Conservation (phyloP, 345 rosid species). For the Atalantia buxifolia region DNA sequence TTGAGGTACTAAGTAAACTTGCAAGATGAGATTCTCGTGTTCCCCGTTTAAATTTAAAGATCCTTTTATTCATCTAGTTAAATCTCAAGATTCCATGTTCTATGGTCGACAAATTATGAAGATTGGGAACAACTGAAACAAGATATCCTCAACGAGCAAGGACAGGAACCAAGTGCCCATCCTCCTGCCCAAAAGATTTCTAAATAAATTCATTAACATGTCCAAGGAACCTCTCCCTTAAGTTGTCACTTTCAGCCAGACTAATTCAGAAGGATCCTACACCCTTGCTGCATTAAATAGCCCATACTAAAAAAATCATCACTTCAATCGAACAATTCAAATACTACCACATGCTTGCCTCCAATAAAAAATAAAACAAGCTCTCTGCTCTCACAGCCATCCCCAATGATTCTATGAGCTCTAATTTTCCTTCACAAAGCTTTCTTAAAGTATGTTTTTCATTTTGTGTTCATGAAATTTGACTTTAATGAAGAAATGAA, state of each 20-base stretch:
- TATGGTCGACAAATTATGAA: not conserved
- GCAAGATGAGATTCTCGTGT: not conserved
- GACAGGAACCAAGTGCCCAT: not conserved
- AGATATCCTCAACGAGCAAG: not conserved
- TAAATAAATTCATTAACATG: not conserved
- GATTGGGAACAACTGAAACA: not conserved
- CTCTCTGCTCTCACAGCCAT: not conserved
- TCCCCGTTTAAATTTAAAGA: too few species aligned
- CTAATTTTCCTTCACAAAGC: not conserved
- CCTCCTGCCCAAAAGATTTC: not conserved
- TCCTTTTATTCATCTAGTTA: too few species aligned
- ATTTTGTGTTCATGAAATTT: conserved; percentile 8
- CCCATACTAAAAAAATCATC: not conserved
- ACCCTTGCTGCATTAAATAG: not conserved
- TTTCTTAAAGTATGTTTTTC: not conserved
- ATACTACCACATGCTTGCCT: not conserved
- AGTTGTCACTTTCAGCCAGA: not conserved
- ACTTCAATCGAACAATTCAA: not conserved
- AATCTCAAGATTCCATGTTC: not conserved
- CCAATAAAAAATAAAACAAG: not conserved
- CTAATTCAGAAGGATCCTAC: not conserved
- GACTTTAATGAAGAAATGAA: not conserved
- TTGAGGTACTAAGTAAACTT: not conserved
- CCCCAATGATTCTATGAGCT: not conserved
- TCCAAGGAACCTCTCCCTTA: not conserved